These are phyloP conservation scores for Clavispora asparagi DNA, from an alignment of 805 yeast genomes.

Conservation along the genomic window DNA sequence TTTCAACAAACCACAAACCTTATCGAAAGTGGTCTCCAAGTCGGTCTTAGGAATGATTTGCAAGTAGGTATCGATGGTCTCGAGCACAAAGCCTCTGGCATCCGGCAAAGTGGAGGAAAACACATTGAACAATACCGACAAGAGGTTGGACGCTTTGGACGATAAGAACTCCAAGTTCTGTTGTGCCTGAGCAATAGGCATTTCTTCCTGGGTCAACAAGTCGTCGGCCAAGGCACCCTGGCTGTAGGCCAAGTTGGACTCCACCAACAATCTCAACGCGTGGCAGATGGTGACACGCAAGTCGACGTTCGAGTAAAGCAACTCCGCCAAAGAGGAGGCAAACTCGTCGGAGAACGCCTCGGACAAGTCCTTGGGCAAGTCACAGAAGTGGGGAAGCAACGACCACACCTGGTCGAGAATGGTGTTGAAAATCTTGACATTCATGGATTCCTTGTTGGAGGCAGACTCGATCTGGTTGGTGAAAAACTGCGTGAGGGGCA, in stretches of 20 bases:
- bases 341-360: slow-evolving; percentile 65
- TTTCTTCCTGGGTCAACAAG: slow-evolving; percentile 52
- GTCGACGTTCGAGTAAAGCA: slow-evolving; percentile 68
- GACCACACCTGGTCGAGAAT: slow-evolving; percentile 92
- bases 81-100: slow-evolving; percentile 77
- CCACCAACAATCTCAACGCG: slow-evolving; percentile 71
- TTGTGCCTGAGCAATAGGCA: slow-evolving; percentile 52
- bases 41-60: slow-evolving; percentile 65
- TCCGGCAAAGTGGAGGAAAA: slow-evolving; percentile 86
- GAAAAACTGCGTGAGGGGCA: slow-evolving; percentile 61
- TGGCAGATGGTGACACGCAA: slow-evolving; percentile 81
- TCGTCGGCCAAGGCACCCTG: slow-evolving; percentile 56
- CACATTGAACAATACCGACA: slow-evolving; percentile 87
- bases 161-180: slow-evolving; percentile 60
- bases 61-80: slow-evolving; percentile 78
- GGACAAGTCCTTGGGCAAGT: slow-evolving; percentile 71
- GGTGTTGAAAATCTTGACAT: slow-evolving; percentile 75
- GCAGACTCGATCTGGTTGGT: slow-evolving; percentile 40
- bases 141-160: slow-evolving; percentile 62
- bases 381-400: slow-evolving; percentile 82
- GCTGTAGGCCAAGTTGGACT: slow-evolving; percentile 62
- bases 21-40: slow-evolving; percentile 71
- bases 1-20: slow-evolving; percentile 75
- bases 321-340: slow-evolving; percentile 70
- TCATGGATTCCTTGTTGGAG: slow-evolving; percentile 53